Base-by-base conservation (phyloP, 257 asterid species). In the Solanum neorickii region DNA sequence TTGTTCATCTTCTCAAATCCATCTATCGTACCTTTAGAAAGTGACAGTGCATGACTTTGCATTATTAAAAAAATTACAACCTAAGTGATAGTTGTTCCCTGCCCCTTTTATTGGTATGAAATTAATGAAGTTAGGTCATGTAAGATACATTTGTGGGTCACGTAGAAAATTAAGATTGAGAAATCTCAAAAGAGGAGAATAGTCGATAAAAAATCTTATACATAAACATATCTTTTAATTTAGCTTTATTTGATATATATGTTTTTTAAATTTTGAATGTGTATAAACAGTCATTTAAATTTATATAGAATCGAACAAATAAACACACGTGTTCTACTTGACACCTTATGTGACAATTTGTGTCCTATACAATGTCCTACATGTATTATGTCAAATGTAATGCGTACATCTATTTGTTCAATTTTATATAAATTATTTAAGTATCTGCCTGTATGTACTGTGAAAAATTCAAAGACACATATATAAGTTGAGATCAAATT, bases 251-350 rank as follows among this genome's bases (percentile, higher is more conserved):
- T 52, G 4, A 18, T 52, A 18, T 52, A 52, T 6, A 52, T 16
- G 3, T 37, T 18, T 1, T 6, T 6, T 52, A 0, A 52, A 7
- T 0, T 6, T 16, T 52, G 0, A 0, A 2, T 52, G 60, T 16
- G 9, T 52, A 52, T 52, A 1, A 52, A 0, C 2, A 16, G 7
- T 9, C 23, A 52, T 21, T 52, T 16, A 16, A 52, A 52, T 9
- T 0, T 52, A 52, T 52, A 16, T 52, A 2, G 1, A 49, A 52
- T 6, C 0, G 60, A 16, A 16, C 23, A 15, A 52, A 3, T 52
- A 52, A 21, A 52, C 21, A 16, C 1, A 16, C 0, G 6, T 3
- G 3, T 2, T 2, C 9, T 49, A 16, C 60, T 49, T 49, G 60
- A 49, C 3, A 0, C 23, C 9, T 5, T 15, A 15, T 49, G 60